Conservation (phyloP, 73 alveolate genomes). For the Symbiodinium pilosum region DNA sequence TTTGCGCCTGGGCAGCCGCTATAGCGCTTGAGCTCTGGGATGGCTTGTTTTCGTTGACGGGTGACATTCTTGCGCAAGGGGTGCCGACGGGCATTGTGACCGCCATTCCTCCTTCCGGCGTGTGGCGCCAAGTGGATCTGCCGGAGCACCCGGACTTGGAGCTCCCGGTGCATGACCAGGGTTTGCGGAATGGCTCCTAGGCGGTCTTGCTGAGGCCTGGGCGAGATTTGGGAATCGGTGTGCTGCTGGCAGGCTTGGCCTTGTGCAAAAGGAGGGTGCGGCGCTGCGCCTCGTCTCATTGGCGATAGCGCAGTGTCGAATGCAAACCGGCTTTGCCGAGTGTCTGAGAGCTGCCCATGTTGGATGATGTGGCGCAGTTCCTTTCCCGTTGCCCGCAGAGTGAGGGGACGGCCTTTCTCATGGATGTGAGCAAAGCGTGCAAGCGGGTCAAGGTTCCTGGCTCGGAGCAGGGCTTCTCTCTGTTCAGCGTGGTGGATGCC, state of each 20-base stretch:
- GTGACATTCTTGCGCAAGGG: neutral
- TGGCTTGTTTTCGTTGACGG: neutral
- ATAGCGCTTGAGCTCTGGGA: neutral
- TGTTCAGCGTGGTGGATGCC: neutral
- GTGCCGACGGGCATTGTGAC: neutral
- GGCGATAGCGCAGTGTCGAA: neutral
- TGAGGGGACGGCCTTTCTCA: neutral
- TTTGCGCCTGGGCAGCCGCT: neutral
- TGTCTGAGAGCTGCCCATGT: neutral
- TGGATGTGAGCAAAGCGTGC: neutral
- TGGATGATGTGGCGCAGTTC: neutral
- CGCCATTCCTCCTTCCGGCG: neutral
- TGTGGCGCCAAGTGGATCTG: neutral
- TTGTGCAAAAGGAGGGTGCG: neutral
- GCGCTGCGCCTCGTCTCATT: neutral
- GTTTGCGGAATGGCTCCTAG: conserved; percentile 10
- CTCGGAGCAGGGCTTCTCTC: neutral
- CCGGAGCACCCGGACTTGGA: conserved; percentile 8
- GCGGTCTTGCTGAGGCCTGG: neutral
- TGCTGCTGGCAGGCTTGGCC: neutral
- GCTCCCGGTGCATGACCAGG: neutral
- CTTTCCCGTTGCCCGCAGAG: neutral
- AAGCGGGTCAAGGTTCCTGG: neutral
- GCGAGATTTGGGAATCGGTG: neutral
- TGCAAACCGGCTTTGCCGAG: neutral